A percentile compares a stretch with the other conserved stretches of the same genome.
Evolutionary conservation across 2,329 filamentous ascomycete species (phyloP).

Genomic region (Pseudogymnoascus sp.): DNA sequence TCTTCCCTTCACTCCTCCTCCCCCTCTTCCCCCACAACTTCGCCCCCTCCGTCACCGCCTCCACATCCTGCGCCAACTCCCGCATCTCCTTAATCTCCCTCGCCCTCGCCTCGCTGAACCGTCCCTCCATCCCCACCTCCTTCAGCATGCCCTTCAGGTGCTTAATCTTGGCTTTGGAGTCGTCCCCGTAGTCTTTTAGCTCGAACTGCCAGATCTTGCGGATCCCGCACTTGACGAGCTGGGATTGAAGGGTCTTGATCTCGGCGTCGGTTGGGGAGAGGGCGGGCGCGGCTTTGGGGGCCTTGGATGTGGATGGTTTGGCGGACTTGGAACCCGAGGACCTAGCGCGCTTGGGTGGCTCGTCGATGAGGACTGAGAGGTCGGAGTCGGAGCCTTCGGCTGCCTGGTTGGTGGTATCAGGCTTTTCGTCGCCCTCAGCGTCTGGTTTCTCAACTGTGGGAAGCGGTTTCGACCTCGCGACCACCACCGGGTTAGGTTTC

Average conservation of each 20-base stretch:
- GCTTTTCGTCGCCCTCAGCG: conserved; percentile 8
- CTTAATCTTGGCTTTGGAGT: conserved; percentile 68
- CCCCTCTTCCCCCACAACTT: conserved; percentile 59
- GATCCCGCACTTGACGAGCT: conserved; percentile 82
- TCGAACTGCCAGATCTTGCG: conserved; percentile 87
- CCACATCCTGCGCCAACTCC: conserved; percentile 76
- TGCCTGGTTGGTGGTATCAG: conserved; percentile 22
- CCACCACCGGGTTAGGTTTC: not conserved
- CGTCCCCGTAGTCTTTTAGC: conserved; percentile 63
- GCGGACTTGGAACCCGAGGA: conserved; percentile 33
- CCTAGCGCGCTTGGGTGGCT: conserved; percentile 46
- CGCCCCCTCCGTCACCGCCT: conserved; percentile 75
- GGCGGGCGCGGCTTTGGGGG: conserved; percentile 25
- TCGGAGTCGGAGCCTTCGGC: conserved; percentile 44
- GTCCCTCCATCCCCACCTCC: conserved; percentile 79
- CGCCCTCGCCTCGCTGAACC: conserved; percentile 78
- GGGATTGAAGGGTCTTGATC: conserved; percentile 80
- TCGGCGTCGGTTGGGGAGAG: conserved; percentile 61
- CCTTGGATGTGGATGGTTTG: conserved; percentile 20
- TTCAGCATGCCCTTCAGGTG: conserved; percentile 72
- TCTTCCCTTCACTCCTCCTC: conserved; percentile 21
- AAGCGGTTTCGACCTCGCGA: not conserved
- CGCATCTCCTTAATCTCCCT: conserved; percentile 78
- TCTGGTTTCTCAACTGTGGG: conserved; percentile 6
- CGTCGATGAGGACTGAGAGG: conserved; percentile 70